These are phyloP conservation scores for Coccomyxa sp. DNA, from an alignment of 139 green algal species.

Conservation along the genomic window DNA sequence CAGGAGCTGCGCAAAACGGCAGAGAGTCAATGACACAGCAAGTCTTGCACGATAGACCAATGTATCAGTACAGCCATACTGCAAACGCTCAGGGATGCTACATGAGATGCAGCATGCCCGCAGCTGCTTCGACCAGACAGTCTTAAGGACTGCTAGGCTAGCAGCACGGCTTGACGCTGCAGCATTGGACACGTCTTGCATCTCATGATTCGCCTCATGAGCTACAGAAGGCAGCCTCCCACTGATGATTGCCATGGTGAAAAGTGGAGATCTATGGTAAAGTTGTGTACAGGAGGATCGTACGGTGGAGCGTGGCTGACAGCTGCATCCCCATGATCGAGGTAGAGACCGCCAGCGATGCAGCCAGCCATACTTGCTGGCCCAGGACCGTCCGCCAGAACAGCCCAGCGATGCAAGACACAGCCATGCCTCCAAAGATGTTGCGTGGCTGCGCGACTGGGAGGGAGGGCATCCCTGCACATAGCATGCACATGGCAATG, in stretches of 20 bases:
- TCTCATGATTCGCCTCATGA: background rate
- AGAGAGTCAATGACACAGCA: background rate
- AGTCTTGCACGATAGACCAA: background rate
- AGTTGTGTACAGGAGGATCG: background rate
- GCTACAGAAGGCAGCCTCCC: background rate
- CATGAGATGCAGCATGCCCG: background rate
- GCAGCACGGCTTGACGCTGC: background rate
- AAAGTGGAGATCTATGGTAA: background rate
- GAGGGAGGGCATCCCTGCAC: background rate
- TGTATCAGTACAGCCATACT: background rate
- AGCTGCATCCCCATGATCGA: background rate
- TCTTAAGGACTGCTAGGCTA: background rate
- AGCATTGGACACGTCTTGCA: background rate
- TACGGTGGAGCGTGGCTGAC: background rate
- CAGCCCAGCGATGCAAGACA: background rate
- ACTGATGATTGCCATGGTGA: background rate
- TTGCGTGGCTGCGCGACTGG: background rate
- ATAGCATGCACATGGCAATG: too few relatives aligned
- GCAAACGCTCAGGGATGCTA: background rate
- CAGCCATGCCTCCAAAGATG: background rate
- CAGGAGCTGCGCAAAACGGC: background rate
- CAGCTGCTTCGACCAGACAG: background rate
- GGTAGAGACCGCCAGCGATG: background rate
- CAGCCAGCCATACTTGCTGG: background rate
- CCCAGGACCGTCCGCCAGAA: background rate